Conservation (phyloP, 257 asterid species). For the Voacanga thouarsii region DNA sequence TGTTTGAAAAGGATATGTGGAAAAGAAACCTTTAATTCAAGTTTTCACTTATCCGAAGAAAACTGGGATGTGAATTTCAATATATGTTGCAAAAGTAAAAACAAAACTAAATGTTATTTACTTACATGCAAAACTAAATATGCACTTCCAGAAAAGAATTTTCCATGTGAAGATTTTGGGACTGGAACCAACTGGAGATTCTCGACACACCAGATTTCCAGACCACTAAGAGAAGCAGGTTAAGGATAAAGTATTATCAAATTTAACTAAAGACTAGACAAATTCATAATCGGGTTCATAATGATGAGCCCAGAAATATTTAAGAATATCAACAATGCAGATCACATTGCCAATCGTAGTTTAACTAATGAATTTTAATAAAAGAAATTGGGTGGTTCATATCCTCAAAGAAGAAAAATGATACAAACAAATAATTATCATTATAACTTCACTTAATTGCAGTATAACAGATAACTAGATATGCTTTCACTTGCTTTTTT, state of each 20-base stretch:
- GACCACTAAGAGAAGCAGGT: conserved; percentile 58
- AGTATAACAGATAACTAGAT: neutral
- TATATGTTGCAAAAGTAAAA: neutral
- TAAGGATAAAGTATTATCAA: conserved; percentile 20
- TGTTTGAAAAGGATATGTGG: neutral
- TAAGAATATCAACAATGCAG: neutral
- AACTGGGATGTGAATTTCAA: neutral
- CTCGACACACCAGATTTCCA: conserved; percentile 84
- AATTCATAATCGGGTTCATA: neutral
- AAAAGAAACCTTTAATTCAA: neutral
- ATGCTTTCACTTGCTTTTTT: neutral
- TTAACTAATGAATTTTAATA: neutral
- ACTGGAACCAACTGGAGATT: conserved; percentile 56
- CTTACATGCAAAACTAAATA: conserved; percentile 71
- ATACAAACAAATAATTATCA: neutral
- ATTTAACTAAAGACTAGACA: conserved; percentile 9
- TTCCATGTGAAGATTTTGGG: conserved; percentile 61
- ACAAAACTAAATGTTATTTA: neutral
- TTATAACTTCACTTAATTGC: neutral
- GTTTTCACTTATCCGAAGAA: neutral
- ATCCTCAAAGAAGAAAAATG: neutral
- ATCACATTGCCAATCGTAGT: neutral
- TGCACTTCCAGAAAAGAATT: conserved; percentile 74
- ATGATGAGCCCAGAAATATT: neutral
- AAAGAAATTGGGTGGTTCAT: neutral